Evolutionary conservation across 305 asterid genomes (phyloP).

Genomic region (Solanum hybrid): DNA sequence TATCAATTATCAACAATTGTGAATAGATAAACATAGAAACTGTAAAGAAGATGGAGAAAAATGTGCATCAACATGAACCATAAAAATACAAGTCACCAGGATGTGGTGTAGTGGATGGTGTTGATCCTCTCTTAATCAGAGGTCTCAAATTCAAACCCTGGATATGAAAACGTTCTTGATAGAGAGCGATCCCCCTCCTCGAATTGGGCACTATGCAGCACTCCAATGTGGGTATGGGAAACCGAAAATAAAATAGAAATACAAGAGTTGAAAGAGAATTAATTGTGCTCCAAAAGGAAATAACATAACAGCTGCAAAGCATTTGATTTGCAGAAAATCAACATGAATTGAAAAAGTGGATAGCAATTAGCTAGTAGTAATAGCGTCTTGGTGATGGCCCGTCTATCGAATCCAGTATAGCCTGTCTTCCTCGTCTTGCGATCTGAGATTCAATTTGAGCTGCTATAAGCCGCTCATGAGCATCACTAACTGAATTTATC

Average conservation of each 20-base stretch:
- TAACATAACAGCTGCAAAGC: neutral
- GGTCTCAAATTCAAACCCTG: neutral
- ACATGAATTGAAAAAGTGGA: neutral
- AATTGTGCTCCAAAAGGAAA: neutral
- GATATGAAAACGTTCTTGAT: neutral
- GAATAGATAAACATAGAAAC: neutral
- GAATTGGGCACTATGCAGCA: neutral
- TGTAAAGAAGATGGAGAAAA: neutral
- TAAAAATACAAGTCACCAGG: neutral
- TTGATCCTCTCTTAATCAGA: neutral
- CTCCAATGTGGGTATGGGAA: neutral
- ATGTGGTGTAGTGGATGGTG: neutral
- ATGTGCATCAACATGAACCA: neutral
- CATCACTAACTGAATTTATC: conserved; percentile 4
- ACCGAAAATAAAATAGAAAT: neutral
- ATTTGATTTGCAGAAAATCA: neutral
- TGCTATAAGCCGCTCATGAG: neutral
- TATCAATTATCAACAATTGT: neutral
- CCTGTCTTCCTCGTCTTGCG: neutral
- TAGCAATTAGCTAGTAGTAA: neutral
- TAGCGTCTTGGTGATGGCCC: neutral
- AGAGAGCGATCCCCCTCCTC: neutral
- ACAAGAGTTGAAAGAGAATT: neutral
- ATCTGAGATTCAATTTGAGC: neutral
- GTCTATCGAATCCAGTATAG: neutral